Evolutionary conservation across 2,329 filamentous ascomycete species (phyloP).

Genomic region (Emergomyces pasteurianus): DNA sequence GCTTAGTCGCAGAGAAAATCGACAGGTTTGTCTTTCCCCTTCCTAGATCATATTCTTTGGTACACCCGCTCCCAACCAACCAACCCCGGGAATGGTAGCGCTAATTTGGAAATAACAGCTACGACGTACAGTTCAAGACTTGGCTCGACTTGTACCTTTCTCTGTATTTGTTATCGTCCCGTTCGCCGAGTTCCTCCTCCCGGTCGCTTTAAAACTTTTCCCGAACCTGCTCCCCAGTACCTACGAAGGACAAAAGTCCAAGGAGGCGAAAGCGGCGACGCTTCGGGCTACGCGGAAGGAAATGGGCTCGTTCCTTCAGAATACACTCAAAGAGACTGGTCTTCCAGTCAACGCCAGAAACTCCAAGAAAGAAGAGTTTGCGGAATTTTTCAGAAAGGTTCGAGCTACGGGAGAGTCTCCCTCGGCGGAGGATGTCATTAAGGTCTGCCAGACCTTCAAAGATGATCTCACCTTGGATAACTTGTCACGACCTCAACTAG

Average conservation of each 20-base stretch:
- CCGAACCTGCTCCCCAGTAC: constrained; percentile 96
- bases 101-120: constrained; percentile 36
- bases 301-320: constrained; percentile 78
- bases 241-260: constrained; percentile 83
- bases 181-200: constrained; percentile 85
- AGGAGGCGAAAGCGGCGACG: constrained; percentile 72
- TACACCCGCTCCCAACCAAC: background rate
- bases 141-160: constrained; percentile 86
- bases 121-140: constrained; percentile 83
- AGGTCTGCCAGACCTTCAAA: constrained; percentile 98
- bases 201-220: constrained; percentile 85
- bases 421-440: constrained; percentile 83
- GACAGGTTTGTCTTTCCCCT: constrained; percentile 46
- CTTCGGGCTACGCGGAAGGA: constrained; percentile 83
- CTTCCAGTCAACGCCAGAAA: constrained; percentile 73
- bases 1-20: constrained; percentile 81
- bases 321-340: constrained; percentile 86
- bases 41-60: background rate
- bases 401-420: constrained; percentile 82
- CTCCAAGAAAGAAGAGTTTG: constrained; percentile 84
- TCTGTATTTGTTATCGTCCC: constrained; percentile 95
- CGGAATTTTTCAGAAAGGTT: constrained; percentile 94
- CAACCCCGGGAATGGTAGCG: constrained; percentile 4
- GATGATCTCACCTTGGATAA: constrained; percentile 97
- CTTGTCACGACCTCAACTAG: constrained; percentile 83